These are phyloP conservation scores for Actinomortierella ambigua DNA, from an alignment of 371 early-diverging fungal genomes.

Conservation along the genomic window DNA sequence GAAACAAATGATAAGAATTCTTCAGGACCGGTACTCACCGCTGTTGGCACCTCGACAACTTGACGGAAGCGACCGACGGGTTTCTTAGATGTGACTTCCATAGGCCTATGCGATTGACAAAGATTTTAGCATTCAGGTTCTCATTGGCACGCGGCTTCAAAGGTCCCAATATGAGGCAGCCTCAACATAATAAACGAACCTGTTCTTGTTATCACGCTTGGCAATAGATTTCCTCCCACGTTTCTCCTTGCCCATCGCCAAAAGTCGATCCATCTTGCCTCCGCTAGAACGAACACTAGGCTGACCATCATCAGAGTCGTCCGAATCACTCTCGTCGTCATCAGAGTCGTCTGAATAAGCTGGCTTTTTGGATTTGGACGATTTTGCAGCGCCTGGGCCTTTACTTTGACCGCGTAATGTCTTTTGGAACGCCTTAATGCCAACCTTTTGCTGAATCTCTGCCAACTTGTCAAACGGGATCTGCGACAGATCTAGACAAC, in stretches of 20 bases:
- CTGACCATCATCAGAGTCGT: constrained; percentile 20
- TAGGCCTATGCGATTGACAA: constrained; percentile 55
- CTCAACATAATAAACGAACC: no score
- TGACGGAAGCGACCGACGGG: constrained; percentile 80
- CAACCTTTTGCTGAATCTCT: constrained; percentile 75
- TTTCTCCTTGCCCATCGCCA: constrained; percentile 47
- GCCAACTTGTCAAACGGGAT: constrained; percentile 83
- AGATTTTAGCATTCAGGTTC: no score
- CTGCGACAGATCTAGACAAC: constrained; percentile 66
- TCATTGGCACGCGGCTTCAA: no score
- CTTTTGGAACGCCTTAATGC: constrained; percentile 57
- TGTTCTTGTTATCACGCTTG: constrained; percentile 55
- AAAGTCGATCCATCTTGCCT: constrained; percentile 28
- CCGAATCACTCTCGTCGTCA: constrained; percentile 24
- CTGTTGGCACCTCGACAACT: constrained; percentile 68
- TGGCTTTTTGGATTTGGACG: constrained; percentile 17
- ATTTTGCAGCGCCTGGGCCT: constrained; percentile 32
- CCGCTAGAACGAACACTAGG: background rate
- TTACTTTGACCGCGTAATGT: constrained; percentile 45
- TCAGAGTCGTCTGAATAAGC: background rate
- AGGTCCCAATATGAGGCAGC: no score
- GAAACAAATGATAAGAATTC: background rate
- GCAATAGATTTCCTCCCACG: constrained; percentile 51
- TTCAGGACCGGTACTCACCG: constrained; percentile 43
- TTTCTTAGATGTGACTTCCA: constrained; percentile 81